Base-by-base conservation (phyloP, 176 grass and related monocot genomes). In the Bolboschoenus planiculmis region DNA sequence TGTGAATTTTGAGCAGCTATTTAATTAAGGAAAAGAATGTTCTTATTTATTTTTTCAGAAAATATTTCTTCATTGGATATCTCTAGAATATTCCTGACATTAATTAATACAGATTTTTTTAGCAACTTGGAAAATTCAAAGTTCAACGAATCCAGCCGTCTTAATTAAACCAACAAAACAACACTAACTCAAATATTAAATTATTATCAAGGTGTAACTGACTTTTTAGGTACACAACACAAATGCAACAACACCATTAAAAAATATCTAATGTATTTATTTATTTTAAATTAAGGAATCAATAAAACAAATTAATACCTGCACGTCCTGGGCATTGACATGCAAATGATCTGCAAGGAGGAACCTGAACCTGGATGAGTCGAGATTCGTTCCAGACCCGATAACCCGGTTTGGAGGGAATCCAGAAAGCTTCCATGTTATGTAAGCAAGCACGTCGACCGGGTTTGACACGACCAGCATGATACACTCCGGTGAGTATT, bases 291-390 rank as follows among this genome's bases (percentile, higher is more conserved):
- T 76, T 1, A 3, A 16, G n/a, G 5, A 27, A 57, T 27, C 7
- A 39, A 39, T 3, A 1, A 35, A 68, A 36, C 18, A 34, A 3
- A 4, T 26, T 81, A 26, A 3, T 66, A 93, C 91, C 91, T 93
- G 91, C 1, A 94, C 92, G 29, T 94, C 92, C 65, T 94, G 92
- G 0, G 92, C 92, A 82, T 91, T 94, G 80, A 94, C 87, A 47
- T 94, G 78, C 83, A 94, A 86, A 84, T 94, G 89, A 37, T 94
- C 87, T 40, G 87, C 89, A 50, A 94, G 83, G 9, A 94, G 87
- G 83, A 66, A 89, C 23, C 92, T 81, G 83, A 94, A 91, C 79
- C 92, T 56, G 0, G 89, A 94, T 4, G 92, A 91, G 76, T 94
- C 89, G 1, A 94, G 92, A 84, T 94, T 94, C 16, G 92, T 94